Base-by-base conservation (phyloP, 768 basidiomycete species). In the Cubamyces lactineus region DNA sequence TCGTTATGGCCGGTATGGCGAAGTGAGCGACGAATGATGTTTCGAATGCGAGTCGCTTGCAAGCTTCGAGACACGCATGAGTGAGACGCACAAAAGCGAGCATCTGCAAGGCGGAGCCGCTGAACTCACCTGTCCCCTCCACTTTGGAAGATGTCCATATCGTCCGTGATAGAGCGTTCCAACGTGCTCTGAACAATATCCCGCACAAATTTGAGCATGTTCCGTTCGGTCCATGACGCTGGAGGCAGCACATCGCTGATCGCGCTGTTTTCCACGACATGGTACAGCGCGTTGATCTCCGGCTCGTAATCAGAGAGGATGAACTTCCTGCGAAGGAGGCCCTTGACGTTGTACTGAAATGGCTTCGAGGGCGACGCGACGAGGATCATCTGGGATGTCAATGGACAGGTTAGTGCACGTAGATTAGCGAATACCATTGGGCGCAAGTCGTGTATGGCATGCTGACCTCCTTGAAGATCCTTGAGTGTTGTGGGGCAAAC, bases 391-490 rank as follows among this genome's bases (percentile, higher is more conserved):
- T 76, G 47, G 8, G 4, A 30, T 2, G 3, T 45, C 2, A 2
- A 8, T 12, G 23, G 0, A 9, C 21, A 24, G 47, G 26, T 48
- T 23, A 48, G 23, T 43, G 12, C 41, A 30, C 39, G 3, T 15
- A 15, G 30, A n/a, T n/a, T n/a, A n/a, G n/a, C n/a, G n/a, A n/a
- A n/a, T n/a, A n/a, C n/a, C n/a, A n/a, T n/a, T n/a, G n/a, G n/a
- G n/a, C n/a, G n/a, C n/a, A n/a, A n/a, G n/a, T n/a, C n/a, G n/a
- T n/a, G n/a, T n/a, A 16, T 40, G 5, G n/a, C 17, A 21, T 3
- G 28, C 47, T 26, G 1, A 79, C 79, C 75, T 81, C 79, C 60
- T 81, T 81, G 69, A 80, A 80, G 13, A 82, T 67, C 24, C 78
- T 65, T 0, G 79, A 80, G 63, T 82, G 80, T 34, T 73, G 68